Percentiles rank a stretch among this genome's conserved stretches.
Conservation (phyloP, 202 grass and related monocot genomes). For the Carex arenaria region DNA sequence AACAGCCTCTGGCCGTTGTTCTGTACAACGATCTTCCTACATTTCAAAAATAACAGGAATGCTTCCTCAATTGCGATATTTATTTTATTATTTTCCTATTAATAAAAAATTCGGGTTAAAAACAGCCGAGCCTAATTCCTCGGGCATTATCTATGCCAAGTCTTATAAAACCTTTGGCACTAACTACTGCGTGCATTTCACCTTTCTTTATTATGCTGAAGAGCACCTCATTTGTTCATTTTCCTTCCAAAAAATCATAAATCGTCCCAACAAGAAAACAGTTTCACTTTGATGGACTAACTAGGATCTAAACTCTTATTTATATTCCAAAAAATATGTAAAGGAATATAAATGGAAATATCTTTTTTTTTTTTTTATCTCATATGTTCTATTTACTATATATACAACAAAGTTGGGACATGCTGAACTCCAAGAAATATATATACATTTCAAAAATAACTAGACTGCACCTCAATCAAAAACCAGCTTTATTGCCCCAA, state of each 20-base stretch:
- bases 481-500: conserved; percentile 21
- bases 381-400: conserved; percentile 25
- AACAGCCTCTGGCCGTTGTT: no score
- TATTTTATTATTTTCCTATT: no score
- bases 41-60: no score
- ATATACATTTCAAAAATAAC: conserved; percentile 22
- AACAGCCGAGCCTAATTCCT: neutral
- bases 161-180: no score
- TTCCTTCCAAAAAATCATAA: neutral
- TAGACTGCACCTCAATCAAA: conserved; percentile 9
- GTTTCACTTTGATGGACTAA: neutral
- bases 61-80: no score
- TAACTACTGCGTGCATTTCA: neutral
- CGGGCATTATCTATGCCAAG: no score
- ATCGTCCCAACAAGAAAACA: neutral
- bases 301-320: neutral
- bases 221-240: neutral
- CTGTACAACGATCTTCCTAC: no score
- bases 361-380: neutral
- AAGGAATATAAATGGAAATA: neutral
- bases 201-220: neutral
- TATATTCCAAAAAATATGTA: neutral
- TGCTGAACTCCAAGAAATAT: conserved; percentile 5
- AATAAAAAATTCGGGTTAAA: no score
- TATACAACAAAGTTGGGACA: conserved; percentile 15